Percentiles rank a stretch among this genome's conserved stretches.
Conservation (phyloP, 805 yeast species). For the Wickerhamomyces mucosus region DNA sequence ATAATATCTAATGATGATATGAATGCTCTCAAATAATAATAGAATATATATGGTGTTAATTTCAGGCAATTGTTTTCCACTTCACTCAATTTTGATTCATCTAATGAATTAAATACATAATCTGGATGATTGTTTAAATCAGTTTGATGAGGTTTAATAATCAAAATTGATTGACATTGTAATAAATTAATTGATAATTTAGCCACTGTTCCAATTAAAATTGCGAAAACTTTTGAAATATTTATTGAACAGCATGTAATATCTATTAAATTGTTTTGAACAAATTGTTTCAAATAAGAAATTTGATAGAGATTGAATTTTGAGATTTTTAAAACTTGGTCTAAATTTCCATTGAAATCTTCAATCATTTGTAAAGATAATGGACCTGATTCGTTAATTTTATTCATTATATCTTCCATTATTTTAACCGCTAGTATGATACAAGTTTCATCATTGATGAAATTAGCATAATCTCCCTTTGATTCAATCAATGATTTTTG, state of each 20-base stretch:
- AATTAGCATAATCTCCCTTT: neutral
- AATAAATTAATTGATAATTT: conserved; percentile 21
- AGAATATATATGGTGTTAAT: conserved; percentile 19
- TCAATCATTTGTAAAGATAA: conserved; percentile 15
- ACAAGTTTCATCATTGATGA: conserved; percentile 2
- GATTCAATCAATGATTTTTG: conserved; percentile 7
- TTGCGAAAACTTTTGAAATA: conserved; percentile 24
- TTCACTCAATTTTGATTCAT: conserved; percentile 16
- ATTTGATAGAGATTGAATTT: conserved; percentile 14
- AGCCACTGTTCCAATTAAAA: conserved; percentile 23
- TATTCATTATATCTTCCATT: conserved; percentile 28
- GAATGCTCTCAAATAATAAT: conserved; percentile 23
- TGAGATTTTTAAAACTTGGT: conserved; percentile 3
- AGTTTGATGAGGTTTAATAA: conserved; percentile 27
- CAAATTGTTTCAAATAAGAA: conserved; percentile 18
- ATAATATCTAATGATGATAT: conserved; percentile 23
- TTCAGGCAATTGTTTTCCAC: conserved; percentile 8
- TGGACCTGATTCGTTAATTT: conserved; percentile 17
- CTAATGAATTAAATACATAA: conserved; percentile 18
- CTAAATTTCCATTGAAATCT: neutral
- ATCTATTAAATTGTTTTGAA: too few species aligned
- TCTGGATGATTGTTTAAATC: conserved; percentile 18
- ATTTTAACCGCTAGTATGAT: conserved; percentile 21
- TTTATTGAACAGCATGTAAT: too few species aligned
- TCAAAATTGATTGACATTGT: conserved; percentile 24